These are phyloP conservation scores for Trebouxia sp. DNA, from an alignment of 139 green algal genomes.

Conservation along the genomic window DNA sequence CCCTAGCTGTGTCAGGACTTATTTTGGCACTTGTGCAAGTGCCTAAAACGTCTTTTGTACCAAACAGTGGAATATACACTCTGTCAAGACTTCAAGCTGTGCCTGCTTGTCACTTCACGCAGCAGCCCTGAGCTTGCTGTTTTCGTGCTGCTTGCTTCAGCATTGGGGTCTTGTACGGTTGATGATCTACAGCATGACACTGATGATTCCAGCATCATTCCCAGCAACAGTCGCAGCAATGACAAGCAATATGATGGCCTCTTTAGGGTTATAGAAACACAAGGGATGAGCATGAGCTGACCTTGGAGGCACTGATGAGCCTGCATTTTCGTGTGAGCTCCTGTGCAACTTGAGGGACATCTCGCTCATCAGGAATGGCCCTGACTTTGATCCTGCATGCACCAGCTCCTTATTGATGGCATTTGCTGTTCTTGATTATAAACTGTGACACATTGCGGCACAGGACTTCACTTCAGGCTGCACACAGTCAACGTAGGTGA, in stretches of 20 bases:
- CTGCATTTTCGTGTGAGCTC: conserved; percentile 80
- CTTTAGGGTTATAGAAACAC: not conserved
- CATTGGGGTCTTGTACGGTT: no score
- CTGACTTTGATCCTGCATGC: conserved; percentile 66
- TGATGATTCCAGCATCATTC: no score
- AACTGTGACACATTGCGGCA: not conserved
- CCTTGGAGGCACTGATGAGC: conserved; percentile 76
- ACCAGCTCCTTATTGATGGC: not conserved
- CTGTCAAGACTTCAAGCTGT: no score
- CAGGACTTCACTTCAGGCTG: not conserved
- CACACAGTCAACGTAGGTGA: no score
- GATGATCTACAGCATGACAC: no score
- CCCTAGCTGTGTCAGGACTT: conserved; percentile 38
- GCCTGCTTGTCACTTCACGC: conserved; percentile 46
- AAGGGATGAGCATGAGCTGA: not conserved
- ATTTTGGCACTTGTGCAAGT: no score
- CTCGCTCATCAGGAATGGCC: conserved; percentile 50
- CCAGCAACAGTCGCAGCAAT: no score
- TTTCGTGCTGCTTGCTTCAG: no score
- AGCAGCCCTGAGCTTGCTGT: no score
- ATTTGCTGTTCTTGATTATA: not conserved
- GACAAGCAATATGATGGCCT: not conserved
- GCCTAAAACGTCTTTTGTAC: no score
- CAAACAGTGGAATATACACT: no score
- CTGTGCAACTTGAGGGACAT: conserved; percentile 60